Base-by-base conservation (phyloP, 2,329 filamentous ascomycete species). In the Penicillium concentricum region DNA sequence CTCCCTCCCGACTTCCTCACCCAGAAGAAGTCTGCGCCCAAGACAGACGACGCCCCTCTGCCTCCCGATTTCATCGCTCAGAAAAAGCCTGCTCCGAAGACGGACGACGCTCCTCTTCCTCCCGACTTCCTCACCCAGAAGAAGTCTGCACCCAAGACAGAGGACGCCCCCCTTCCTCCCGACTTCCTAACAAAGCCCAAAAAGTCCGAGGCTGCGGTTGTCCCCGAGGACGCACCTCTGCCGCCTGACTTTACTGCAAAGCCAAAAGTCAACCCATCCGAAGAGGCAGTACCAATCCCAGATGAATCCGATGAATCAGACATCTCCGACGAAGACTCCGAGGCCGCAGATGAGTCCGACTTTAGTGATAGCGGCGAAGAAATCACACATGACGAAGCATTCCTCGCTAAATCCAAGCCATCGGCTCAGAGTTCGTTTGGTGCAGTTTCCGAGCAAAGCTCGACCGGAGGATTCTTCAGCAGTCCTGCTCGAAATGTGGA, bases 301-400 rank as follows among this genome's bases (percentile, higher is more conserved):
- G 70, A 69, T 45, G 72, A 68, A 54, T 69, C 74, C 39, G 73
- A 55, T 10, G 51, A 41, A 42, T 43, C 37, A 7, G 52, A 22
- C 18, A 34, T 49, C 28, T 54, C 51, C 12, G 51, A 72, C 45
- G 65, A 56, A 20, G 73, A 72, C 16, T 74, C 63, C 5, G 69
- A 70, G 16, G 69, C 69, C 37, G 67, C 56, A 8, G 70, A 70
- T 37, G 72, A 72, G 43, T 75, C 76, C 5, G 77, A 78, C 32
- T 79, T 79, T 61, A 74, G 73, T 53, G 78, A 77, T 46, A 79
- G 76, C 53, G 78, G 74, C 10, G 74, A 79, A 53, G 78, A 80
- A 35, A 69, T 78, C n/a, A 74, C 74, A 1, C 72, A 76, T 39
- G 76, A 79, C 9, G 72, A 74, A 41, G 61, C 63, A 13, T 67